Conservation (phyloP, 805 yeast genomes). For the Zygosaccharomyces bisporus region DNA sequence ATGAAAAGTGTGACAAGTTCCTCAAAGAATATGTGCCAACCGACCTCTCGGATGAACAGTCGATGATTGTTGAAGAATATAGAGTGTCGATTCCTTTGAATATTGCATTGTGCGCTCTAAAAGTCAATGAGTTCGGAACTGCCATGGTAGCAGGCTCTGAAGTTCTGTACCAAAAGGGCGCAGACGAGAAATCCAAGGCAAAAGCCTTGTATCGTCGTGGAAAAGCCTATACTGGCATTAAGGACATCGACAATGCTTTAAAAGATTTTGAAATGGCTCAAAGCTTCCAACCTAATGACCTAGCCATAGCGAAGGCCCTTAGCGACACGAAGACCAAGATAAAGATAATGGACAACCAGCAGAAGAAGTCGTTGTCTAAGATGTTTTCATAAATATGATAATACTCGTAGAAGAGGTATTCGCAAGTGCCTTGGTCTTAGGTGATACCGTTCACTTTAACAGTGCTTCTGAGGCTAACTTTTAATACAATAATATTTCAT, state of each 20-base stretch:
- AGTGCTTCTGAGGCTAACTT: no score
- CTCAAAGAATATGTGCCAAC: conserved; percentile 67
- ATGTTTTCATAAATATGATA: conserved; percentile 43
- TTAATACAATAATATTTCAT: no score
- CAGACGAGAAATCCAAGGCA: conserved; percentile 66
- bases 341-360: conserved; percentile 57
- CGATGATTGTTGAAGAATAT: conserved; percentile 47
- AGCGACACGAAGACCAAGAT: conserved; percentile 51
- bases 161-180: conserved; percentile 57
- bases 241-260: conserved; percentile 69
- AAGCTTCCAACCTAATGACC: conserved; percentile 62
- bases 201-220: conserved; percentile 89
- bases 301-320: conserved; percentile 63
- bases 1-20: conserved; percentile 66
- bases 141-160: conserved; percentile 58
- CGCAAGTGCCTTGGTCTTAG: no score
- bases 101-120: conserved; percentile 69
- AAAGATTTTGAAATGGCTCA: conserved; percentile 63
- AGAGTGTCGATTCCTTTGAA: conserved; percentile 67
- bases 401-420: background rate
- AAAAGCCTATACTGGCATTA: conserved; percentile 56
- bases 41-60: conserved; percentile 49
- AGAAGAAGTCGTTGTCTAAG: conserved; percentile 70
- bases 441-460: no score
- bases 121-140: conserved; percentile 51